These are phyloP conservation scores for Styphnolobium japonicum DNA, from an alignment of 306 rosid species.

Conservation along the genomic window DNA sequence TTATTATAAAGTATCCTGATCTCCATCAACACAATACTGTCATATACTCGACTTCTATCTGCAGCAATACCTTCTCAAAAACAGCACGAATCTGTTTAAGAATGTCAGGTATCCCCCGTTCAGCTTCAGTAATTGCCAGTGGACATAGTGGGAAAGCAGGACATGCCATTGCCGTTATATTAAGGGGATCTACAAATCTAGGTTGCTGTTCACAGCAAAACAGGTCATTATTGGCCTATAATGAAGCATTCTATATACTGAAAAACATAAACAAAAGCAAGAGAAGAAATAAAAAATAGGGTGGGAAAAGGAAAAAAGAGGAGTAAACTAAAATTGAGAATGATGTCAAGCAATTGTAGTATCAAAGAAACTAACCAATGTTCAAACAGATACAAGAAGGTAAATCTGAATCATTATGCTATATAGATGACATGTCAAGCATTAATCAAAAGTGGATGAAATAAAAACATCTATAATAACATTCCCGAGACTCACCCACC, in stretches of 20 bases:
- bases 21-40: conserved; percentile 4
- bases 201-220: conserved; percentile 64
- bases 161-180: conserved; percentile 96
- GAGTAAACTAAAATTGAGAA: neutral
- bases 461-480: neutral
- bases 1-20: conserved; percentile 1
- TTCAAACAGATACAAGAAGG: neutral
- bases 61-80: conserved; percentile 77
- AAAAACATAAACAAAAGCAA: neutral
- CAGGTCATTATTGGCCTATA: conserved; percentile 21
- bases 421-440: neutral
- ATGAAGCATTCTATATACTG: neutral
- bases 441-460: neutral
- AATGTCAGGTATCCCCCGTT: conserved; percentile 85
- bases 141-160: conserved; percentile 98
- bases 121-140: conserved; percentile 95
- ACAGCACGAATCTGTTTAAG: conserved; percentile 89
- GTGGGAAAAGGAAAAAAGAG: neutral
- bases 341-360: neutral
- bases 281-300: neutral
- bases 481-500: no score
- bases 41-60: neutral
- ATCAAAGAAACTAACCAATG: neutral
- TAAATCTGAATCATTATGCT: neutral
- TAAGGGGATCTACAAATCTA: conserved; percentile 86